These are phyloP conservation scores for Syncephalastrum racemosum DNA, from an alignment of 371 early-diverging fungal species.

Conservation along the genomic window DNA sequence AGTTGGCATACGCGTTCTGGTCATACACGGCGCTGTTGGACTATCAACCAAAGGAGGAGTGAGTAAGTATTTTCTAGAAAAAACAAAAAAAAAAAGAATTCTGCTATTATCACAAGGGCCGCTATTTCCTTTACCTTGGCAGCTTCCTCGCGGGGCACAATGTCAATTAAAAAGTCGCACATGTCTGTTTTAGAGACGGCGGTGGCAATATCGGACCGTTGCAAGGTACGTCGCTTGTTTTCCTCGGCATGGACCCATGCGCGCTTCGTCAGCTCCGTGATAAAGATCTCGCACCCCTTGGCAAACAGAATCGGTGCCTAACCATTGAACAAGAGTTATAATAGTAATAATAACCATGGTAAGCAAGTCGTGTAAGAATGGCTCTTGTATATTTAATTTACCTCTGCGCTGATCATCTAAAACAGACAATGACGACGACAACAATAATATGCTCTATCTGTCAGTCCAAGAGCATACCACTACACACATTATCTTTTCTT, in stretches of 20 bases:
- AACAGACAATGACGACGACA: background rate
- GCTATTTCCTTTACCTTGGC: slow-evolving; percentile 15
- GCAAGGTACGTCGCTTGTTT: slow-evolving; percentile 97
- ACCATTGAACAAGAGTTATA: background rate
- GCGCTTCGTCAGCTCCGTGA: slow-evolving; percentile 83
- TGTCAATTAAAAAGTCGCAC: slow-evolving; percentile 99
- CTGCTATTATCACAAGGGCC: no score
- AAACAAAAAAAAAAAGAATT: no score
- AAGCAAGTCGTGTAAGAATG: no score
- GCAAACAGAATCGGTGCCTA: slow-evolving; percentile 94
- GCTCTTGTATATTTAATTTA: slow-evolving; percentile 8
- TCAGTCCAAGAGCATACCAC: background rate
- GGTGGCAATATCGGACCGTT: slow-evolving; percentile 92
- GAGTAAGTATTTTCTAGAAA: no score
- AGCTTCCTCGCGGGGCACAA: slow-evolving; percentile 93
- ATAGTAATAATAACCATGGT: background rate
- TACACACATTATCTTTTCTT: no score
- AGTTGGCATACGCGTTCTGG: slow-evolving; percentile 28
- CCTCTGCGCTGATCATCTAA: slow-evolving; percentile 45
- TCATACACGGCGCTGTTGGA: slow-evolving; percentile 24
- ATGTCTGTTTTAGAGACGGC: slow-evolving; percentile 95
- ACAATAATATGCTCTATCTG: background rate
- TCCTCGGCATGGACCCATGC: slow-evolving; percentile 72
- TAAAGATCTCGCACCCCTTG: slow-evolving; percentile 97
- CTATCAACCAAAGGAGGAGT: background rate